A percentile compares a stretch with the other conserved stretches of the same genome.
These are phyloP conservation scores for Epichloe baconii DNA, from an alignment of 2,329 filamentous ascomycete genomes.

Conservation along the genomic window DNA sequence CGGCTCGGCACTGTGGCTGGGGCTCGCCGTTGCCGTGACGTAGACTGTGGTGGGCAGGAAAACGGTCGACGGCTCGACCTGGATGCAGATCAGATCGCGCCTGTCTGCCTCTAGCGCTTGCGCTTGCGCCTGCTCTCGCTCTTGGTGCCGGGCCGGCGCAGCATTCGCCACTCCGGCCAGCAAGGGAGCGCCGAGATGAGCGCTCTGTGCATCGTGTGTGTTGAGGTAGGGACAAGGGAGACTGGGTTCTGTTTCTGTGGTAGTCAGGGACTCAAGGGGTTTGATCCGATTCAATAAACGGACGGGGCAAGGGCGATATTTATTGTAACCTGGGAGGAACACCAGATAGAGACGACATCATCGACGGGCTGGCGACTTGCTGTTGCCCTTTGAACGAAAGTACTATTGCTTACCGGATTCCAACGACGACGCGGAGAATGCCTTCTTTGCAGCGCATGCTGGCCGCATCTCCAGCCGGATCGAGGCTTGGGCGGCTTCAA, in stretches of 20 bases:
- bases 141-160: constrained; percentile 4
- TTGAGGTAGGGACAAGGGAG: background rate
- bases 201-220: constrained; percentile 11
- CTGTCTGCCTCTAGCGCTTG: background rate
- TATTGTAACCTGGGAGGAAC: background rate
- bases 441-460: too few relatives aligned
- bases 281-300: background rate
- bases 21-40: background rate
- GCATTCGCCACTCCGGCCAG: constrained; percentile 14
- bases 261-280: background rate
- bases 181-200: constrained; percentile 12
- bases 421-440: background rate
- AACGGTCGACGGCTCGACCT: background rate
- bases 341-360: too few relatives aligned
- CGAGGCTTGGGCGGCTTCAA: too few relatives aligned
- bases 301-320: constrained; percentile 1
- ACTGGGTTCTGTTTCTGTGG: background rate
- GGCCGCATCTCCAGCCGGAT: too few relatives aligned
- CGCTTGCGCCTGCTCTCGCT: background rate
- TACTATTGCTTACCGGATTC: background rate
- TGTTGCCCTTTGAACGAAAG: too few relatives aligned
- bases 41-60: constrained; percentile 1
- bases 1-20: background rate
- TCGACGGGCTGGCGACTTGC: too few relatives aligned
- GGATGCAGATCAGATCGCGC: background rate